Conservation (phyloP, 1,139 yeast genomes). For the Kodamaea sp. region DNA sequence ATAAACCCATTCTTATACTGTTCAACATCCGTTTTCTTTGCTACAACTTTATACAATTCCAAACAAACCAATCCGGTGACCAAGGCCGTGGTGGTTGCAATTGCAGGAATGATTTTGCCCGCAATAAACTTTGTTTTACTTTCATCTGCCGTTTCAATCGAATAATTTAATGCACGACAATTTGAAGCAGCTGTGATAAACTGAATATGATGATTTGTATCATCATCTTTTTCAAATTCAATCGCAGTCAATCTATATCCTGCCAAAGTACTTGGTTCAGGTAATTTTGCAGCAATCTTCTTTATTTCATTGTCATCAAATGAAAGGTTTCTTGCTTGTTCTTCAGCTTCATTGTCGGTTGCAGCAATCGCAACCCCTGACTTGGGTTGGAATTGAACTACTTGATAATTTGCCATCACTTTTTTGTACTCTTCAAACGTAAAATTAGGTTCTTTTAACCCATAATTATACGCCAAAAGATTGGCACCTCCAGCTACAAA, state of each 20-base stretch:
- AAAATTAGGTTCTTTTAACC: slow-evolving; percentile 55
- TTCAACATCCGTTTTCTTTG: slow-evolving; percentile 68
- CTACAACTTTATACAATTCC: slow-evolving; percentile 88
- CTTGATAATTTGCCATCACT: slow-evolving; percentile 45
- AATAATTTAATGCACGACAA: slow-evolving; percentile 89
- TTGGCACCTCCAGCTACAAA: slow-evolving; percentile 89
- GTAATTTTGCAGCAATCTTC: slow-evolving; percentile 70
- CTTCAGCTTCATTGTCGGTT: slow-evolving; percentile 84
- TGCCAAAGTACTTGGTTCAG: slow-evolving; percentile 84
- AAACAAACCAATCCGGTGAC: slow-evolving; percentile 93
- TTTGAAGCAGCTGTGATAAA: slow-evolving; percentile 97
- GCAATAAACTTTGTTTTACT: slow-evolving; percentile 80
- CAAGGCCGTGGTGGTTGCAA: slow-evolving; percentile 96
- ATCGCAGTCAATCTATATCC: slow-evolving; percentile 84
- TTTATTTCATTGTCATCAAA: slow-evolving; percentile 57
- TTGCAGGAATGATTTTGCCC: slow-evolving; percentile 96
- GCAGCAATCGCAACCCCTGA: slow-evolving; percentile 80
- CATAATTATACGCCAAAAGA: slow-evolving; percentile 85
- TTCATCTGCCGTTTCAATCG: slow-evolving; percentile 74
- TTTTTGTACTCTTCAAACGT: slow-evolving; percentile 46
- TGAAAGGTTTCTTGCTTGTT: slow-evolving; percentile 51
- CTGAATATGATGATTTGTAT: slow-evolving; percentile 91
- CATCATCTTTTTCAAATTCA: slow-evolving; percentile 97
- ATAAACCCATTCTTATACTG: slow-evolving; percentile 92
- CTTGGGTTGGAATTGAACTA: slow-evolving; percentile 61